Conservation (phyloP, 108 stramenopile species). For the Nitzschia putrida region DNA sequence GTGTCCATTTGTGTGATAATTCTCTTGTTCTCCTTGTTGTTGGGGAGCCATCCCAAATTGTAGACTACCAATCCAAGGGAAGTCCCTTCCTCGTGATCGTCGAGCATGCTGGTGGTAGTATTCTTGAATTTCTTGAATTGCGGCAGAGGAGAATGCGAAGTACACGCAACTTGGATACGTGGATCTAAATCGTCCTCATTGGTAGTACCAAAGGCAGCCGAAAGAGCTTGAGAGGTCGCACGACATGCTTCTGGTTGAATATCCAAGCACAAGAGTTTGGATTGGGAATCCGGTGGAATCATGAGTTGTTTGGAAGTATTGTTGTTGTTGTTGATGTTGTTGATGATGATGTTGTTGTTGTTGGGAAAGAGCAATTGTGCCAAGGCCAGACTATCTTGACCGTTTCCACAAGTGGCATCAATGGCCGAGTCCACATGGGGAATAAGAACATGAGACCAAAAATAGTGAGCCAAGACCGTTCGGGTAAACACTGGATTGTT, state of each 20-base stretch:
- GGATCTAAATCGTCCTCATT: not conserved
- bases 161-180: constrained; percentile 37
- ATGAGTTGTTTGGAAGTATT: not conserved
- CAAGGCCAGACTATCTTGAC: constrained; percentile 62
- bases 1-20: constrained; percentile 59
- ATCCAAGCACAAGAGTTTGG: constrained; percentile 73
- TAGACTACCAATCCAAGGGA: constrained; percentile 73
- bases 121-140: not conserved
- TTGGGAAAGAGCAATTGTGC: constrained; percentile 57
- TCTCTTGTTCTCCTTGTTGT: constrained; percentile 36
- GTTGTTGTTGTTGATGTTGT: not conserved
- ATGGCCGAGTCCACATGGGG: constrained; percentile 65
- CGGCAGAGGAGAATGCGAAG: constrained; percentile 56
- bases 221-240: constrained; percentile 48
- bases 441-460: constrained; percentile 61
- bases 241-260: constrained; percentile 69
- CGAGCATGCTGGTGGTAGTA: not conserved
- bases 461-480: constrained; percentile 72
- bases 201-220: constrained; percentile 1
- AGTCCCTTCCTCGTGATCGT: not conserved
- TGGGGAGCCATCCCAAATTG: constrained; percentile 79
- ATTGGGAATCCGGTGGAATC: not conserved
- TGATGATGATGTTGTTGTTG: not conserved
- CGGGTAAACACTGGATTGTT: constrained; percentile 60
- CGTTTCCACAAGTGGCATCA: constrained; percentile 86